Evolutionary conservation across 306 rosid species (phyloP).

Genomic region (Cucumis hystrix): DNA sequence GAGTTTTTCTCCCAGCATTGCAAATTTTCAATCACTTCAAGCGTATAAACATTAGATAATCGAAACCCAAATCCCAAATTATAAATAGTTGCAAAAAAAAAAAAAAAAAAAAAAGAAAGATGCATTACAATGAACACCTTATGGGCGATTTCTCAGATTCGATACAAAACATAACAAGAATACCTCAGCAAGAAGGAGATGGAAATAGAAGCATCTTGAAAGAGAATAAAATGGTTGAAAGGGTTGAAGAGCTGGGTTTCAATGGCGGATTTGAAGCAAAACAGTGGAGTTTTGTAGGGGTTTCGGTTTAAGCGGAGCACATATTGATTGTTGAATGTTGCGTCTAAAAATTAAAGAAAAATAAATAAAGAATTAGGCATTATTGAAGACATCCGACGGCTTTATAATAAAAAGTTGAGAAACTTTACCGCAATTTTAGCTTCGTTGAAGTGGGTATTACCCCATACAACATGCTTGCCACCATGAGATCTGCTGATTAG

Average conservation of each 20-base stretch:
- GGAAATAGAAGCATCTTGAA: neutral
- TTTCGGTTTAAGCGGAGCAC: neutral
- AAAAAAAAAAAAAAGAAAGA: neutral
- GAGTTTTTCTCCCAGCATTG: neutral
- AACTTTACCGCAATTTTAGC: slow-evolving; percentile 7
- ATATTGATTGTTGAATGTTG: neutral
- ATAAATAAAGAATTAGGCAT: neutral
- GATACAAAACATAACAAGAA: neutral
- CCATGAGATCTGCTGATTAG: neutral
- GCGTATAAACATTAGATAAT: neutral
- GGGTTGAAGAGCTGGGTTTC: neutral
- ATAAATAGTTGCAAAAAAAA: neutral
- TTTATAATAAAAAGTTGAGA: neutral
- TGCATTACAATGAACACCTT: neutral
- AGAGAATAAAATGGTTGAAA: neutral
- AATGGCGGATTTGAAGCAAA: slow-evolving; percentile 1
- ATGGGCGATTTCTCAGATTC: neutral
- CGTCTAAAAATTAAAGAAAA: neutral
- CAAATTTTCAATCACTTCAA: neutral
- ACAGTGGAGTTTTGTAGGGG: neutral
- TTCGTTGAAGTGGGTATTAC: neutral
- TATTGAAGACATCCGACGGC: neutral
- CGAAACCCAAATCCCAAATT: neutral
- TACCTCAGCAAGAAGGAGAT: neutral
- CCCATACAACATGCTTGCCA: neutral